These are phyloP conservation scores for Acrodontium crateriforme DNA, from an alignment of 2,329 filamentous ascomycete species.

Conservation along the genomic window DNA sequence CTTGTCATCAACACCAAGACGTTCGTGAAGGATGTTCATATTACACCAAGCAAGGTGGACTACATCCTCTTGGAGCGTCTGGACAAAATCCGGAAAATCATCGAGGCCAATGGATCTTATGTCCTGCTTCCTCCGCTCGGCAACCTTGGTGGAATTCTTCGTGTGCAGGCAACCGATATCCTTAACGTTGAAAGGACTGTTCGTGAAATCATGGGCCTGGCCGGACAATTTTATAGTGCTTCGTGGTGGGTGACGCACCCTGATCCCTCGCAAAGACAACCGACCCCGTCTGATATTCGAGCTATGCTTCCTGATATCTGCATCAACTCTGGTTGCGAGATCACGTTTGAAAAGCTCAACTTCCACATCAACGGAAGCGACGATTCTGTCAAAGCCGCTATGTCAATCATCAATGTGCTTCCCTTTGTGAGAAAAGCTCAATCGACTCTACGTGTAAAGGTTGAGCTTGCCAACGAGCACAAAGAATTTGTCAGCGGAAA, in stretches of 20 bases:
- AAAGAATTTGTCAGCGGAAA: conserved; percentile 99
- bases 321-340: conserved; percentile 86
- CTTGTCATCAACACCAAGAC: conserved; percentile 64
- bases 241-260: conserved; percentile 86
- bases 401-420: conserved; percentile 85
- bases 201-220: conserved; percentile 86
- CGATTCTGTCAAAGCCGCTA: conserved; percentile 88
- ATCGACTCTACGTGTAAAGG: conserved; percentile 93
- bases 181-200: conserved; percentile 90
- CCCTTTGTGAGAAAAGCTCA: conserved; percentile 75
- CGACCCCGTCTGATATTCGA: conserved; percentile 55
- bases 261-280: conserved; percentile 50
- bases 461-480: conserved; percentile 96
- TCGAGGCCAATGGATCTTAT: conserved; percentile 90
- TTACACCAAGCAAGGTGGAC: conserved; percentile 86
- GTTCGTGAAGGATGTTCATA: conserved; percentile 75
- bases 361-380: conserved; percentile 94
- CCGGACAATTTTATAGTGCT: conserved; percentile 93
- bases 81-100: conserved; percentile 95
- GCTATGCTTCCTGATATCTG: conserved; percentile 93
- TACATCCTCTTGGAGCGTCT: conserved; percentile 80
- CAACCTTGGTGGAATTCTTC: conserved; percentile 68
- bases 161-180: conserved; percentile 86
- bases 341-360: conserved; percentile 85
- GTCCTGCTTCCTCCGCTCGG: conserved; percentile 83